Base-by-base conservation (phyloP, 768 basidiomycete species). In the Boletus coccyginus region DNA sequence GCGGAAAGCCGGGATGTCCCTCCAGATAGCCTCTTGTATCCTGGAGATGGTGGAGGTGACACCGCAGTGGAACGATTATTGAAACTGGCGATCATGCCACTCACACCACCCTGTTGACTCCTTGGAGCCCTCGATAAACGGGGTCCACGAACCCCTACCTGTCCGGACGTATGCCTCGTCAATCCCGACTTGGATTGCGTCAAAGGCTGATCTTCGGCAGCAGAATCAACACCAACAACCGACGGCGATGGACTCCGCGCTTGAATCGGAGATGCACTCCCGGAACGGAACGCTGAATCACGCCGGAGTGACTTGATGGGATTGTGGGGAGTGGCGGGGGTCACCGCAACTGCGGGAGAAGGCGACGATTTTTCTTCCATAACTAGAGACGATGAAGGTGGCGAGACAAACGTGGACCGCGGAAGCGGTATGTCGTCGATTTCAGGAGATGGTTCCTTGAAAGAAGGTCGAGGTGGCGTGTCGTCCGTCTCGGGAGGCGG, bases 401-500 rank as follows among this genome's bases (percentile, higher is more conserved):
- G 58, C 31, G 59, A 53, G 59, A 65, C 50, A 61, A 62, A 62
- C n/a, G 47, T 46, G 35, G 61, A 59, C 17, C 61, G 64, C 7
- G 35, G 36, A 53, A 39, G 66, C 46, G 42, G 50, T 24, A 32
- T 66, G 40, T 81, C 77, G 50, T 83, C 82, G 27, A 70, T 60
- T 70, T 87, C 87, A 5, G 83, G 82, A 27, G 83, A 81, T 9
- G 86, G 87, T 52, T 85, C 84, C 63, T 77, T 87, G 70, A 87
- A 89, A 0, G 68, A 55, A 7, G 85, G 86, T 35, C 74, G 74
- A 5, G 69, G 59, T 17, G 73, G 68, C 12, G 53, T 27, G 49
- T 66, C 67, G 14, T 72, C 71, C 8, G 42, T 53, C 50, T 72
- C 72, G 7, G 83, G 81, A 33, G 82, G 81, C 12, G 86, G 86